A percentile compares a stretch with the other conserved stretches of the same genome.
Conservation (phyloP, 768 basidiomycete species). For the Kwoniella pini region DNA sequence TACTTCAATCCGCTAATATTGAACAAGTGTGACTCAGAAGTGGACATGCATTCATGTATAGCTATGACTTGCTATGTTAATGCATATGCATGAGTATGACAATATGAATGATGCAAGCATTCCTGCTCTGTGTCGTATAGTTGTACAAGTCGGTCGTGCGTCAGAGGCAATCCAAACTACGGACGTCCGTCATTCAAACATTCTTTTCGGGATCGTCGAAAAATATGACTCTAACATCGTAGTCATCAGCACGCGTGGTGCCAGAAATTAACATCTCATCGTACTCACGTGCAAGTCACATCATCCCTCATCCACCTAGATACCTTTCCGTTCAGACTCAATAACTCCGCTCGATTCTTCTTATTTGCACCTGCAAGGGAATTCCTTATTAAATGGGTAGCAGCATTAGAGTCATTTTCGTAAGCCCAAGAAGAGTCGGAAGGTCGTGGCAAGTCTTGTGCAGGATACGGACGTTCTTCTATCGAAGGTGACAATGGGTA, state of each 20-base stretch:
- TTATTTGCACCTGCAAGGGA: slow-evolving; percentile 42
- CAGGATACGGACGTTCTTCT: slow-evolving; percentile 35
- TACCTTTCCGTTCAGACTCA: slow-evolving; percentile 44
- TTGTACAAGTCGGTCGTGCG: no score
- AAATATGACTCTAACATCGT: slow-evolving; percentile 20
- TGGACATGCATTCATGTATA: no score
- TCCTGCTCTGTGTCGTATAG: no score
- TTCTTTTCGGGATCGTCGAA: slow-evolving; percentile 16
- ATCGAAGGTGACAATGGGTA: slow-evolving; percentile 24
- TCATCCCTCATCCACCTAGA: slow-evolving; percentile 52
- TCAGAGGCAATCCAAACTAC: no score
- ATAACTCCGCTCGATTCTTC: slow-evolving; percentile 37
- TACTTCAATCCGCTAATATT: no score
- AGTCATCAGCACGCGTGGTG: neutral
- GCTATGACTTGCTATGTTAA: no score
- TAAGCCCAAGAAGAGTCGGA: slow-evolving; percentile 39
- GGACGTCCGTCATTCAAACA: no score
- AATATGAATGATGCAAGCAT: no score
- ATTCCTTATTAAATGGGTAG: slow-evolving; percentile 54
- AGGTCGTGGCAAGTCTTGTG: slow-evolving; percentile 35
- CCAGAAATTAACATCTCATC: neutral
- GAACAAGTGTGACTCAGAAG: no score
- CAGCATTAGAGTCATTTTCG: slow-evolving; percentile 50
- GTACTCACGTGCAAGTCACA: slow-evolving; percentile 51
- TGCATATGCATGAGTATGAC: no score